phyloP scores from a whole-genome alignment of 73 alveolate species.

The Tetrahymena borealis region DNA sequence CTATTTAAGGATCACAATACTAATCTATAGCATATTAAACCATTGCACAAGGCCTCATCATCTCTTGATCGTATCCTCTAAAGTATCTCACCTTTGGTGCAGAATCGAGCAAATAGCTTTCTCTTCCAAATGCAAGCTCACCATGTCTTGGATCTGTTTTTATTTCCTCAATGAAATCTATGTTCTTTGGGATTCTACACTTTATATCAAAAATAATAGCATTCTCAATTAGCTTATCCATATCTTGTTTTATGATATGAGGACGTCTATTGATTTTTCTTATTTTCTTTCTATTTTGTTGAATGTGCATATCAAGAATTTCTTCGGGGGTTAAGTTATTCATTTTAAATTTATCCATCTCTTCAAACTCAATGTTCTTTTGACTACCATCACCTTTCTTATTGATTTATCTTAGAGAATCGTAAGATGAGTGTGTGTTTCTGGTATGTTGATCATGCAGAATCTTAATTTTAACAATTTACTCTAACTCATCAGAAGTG shows the following conservation, averaged over 20 bases:
- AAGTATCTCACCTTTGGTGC: neutral
- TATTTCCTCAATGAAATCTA: neutral
- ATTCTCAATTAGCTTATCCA: neutral
- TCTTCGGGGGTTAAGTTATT: neutral
- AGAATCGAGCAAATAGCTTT: neutral
- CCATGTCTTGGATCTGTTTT: neutral
- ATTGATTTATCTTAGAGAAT: neutral
- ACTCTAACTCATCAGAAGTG: neutral
- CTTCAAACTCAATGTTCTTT: neutral
- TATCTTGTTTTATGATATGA: neutral
- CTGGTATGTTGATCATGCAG: neutral
- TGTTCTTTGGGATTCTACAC: neutral
- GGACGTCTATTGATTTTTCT: neutral
- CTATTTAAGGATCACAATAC: neutral
- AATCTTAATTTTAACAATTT: neutral
- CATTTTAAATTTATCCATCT: neutral
- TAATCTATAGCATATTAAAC: neutral
- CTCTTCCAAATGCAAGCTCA: neutral
- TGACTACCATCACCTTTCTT: neutral
- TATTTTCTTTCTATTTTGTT: neutral
- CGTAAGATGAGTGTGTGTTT: neutral
- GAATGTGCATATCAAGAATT: neutral
- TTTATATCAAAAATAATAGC: neutral
- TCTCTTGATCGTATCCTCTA: neutral
- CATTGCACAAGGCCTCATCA: neutral